Conservation (phyloP, 768 basidiomycete species). For the Trametes elegans region DNA sequence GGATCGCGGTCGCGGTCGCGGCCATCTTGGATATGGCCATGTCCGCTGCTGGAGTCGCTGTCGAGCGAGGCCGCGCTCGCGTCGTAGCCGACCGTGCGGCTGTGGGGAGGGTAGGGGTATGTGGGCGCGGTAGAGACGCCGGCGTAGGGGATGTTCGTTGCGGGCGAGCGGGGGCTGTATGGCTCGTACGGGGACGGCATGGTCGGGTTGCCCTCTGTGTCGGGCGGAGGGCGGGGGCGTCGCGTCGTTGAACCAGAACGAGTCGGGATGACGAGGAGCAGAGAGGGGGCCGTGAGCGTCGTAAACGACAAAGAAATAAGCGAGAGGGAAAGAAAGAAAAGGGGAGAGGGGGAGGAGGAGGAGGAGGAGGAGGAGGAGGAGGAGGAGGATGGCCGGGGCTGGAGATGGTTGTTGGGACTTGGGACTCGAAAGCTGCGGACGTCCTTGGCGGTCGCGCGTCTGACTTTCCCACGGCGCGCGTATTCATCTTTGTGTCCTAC, state of each 20-base stretch:
- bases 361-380: background rate
- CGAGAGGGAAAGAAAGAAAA: background rate
- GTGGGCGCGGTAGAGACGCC: constrained; percentile 9
- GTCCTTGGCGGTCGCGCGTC: background rate
- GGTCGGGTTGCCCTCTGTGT: background rate
- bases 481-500: no score
- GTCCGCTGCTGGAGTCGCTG: constrained; percentile 12
- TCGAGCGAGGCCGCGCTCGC: constrained; percentile 19
- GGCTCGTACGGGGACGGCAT: constrained; percentile 20
- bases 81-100: constrained; percentile 6
- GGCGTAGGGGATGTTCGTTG: constrained; percentile 17
- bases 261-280: background rate
- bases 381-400: background rate
- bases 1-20: constrained; percentile 1
- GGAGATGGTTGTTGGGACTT: background rate
- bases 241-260: constrained; percentile 12
- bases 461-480: constrained; percentile 8
- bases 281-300: background rate
- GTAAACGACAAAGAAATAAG: background rate
- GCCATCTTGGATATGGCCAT: no score
- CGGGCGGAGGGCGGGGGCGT: background rate
- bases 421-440: background rate
- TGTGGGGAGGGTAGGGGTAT: constrained; percentile 19
- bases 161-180: constrained; percentile 15
- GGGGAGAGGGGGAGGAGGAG: background rate